Conservation (phyloP, 768 basidiomycete genomes). For the Hebeloma cylindrosporum region DNA sequence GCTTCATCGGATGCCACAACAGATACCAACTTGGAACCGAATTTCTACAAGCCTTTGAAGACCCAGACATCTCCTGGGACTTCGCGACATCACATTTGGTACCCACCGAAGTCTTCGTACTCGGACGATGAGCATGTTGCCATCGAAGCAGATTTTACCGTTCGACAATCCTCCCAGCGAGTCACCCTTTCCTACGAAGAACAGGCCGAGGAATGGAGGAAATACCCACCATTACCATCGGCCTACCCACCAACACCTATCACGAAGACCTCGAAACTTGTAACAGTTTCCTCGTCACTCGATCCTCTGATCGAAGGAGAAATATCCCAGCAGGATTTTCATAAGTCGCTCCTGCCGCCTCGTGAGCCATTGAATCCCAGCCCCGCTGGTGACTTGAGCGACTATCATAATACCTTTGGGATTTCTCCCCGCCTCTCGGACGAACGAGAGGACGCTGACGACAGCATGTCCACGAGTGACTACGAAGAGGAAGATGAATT, state of each 20-base stretch:
- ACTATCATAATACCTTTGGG: slow-evolving; percentile 41
- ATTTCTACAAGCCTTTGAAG: too few relatives aligned
- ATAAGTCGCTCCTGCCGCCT: slow-evolving; percentile 63
- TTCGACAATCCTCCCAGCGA: slow-evolving; percentile 10
- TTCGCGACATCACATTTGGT: slow-evolving; percentile 54
- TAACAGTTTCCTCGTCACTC: slow-evolving; percentile 24
- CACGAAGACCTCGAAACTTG: slow-evolving; percentile 32
- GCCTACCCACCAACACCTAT: slow-evolving; percentile 75
- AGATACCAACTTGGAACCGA: slow-evolving; percentile 8
- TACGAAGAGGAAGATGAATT: slow-evolving; percentile 62
- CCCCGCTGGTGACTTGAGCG: slow-evolving; percentile 63
- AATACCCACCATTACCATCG: slow-evolving; percentile 73
- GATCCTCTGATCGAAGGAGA: slow-evolving; percentile 44
- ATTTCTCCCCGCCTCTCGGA: slow-evolving; percentile 32
- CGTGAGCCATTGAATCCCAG: slow-evolving; percentile 60
- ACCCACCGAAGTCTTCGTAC: slow-evolving; percentile 54
- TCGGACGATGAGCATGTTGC: slow-evolving; percentile 32
- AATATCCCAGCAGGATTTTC: slow-evolving; percentile 58
- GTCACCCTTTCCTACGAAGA: slow-evolving; percentile 20
- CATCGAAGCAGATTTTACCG: slow-evolving; percentile 19
- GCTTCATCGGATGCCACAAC: not conserved
- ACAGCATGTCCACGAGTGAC: slow-evolving; percentile 28
- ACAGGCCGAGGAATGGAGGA: slow-evolving; percentile 65
- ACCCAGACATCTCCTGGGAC: too few relatives aligned
- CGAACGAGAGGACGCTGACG: slow-evolving; percentile 31